Evolutionary conservation across 495 filamentous ascomycete genomes (phyloP), one percentile per base, ranked within the genome.

Genomic region (Haplographium delicatum): DNA sequence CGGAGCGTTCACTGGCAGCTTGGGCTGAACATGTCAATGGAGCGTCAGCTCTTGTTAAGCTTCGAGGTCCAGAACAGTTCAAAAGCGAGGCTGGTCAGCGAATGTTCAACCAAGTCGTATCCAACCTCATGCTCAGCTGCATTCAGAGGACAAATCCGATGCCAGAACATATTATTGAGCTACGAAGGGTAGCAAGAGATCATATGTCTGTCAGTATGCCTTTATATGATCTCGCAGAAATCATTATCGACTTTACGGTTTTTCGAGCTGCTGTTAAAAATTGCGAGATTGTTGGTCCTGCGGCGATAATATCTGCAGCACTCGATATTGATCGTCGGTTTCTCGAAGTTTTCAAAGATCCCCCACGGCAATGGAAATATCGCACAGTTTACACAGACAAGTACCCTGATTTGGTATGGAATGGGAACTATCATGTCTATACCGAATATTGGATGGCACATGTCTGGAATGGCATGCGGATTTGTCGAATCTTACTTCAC

Each of bases 391-490:
- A 69, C 13, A 60, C 61, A 5, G 59, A 62, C 20, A 51, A 65
- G 16, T 64, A 70, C 1, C 51, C 68, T 2, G 57, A 65, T 16
- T 16, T 51, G 18, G 65, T 77, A 31, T 82, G 80, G 53, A 72
- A 76, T 34, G 72, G 76, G 26, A 67, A 71, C 48, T 86, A 82
- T 57, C 80, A 86, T 56, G 59, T 73, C 13, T 86, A 86, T 57
- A 58, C 58, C 4, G 72, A 75, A 43, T 69, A 78, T 33, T 83
- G 79, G 77, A 65, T 73, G 23, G 72, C 72, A 13, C 68, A 75
- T 19, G 68, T 76, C 22, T 83, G 78, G 76, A 86, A 83, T 47
- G 73, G 82, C 44, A 84, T 81, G 55, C 79, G 84, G 25, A 78
- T 75, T 62, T 71, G 77, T 2, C 76, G 79, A 23, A 76, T 84